These are phyloP conservation scores for Populus ilicifolia DNA, from an alignment of 345 rosid species.

Conservation along the genomic window DNA sequence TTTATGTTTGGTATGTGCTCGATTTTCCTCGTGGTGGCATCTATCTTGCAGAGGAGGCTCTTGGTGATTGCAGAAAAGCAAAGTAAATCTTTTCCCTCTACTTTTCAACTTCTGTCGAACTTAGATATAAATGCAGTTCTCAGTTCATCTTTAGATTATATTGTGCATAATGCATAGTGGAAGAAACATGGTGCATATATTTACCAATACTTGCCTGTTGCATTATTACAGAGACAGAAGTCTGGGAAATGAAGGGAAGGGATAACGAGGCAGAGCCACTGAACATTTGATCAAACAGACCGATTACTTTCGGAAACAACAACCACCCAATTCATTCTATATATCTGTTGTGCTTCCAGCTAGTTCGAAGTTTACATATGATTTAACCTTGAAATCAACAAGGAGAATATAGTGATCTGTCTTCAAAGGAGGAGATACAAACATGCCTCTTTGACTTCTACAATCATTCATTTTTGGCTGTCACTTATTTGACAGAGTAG, in stretches of 20 bases:
- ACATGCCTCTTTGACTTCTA: not conserved
- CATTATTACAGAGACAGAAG: constrained; percentile 50
- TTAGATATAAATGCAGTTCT: not conserved
- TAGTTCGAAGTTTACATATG: not conserved
- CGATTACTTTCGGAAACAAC: not conserved
- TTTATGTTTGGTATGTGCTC: constrained; percentile 99
- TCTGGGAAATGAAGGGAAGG: constrained; percentile 52
- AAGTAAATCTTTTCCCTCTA: constrained; percentile 41
- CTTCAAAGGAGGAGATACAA: not conserved
- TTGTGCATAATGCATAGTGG: not conserved
- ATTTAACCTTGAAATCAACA: not conserved
- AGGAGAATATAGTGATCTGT: not conserved
- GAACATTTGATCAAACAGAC: constrained; percentile 39
- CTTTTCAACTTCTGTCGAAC: not conserved
- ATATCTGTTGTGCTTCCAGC: not conserved
- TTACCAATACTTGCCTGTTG: not conserved
- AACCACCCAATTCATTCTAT: not conserved
- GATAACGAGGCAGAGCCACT: constrained; percentile 76
- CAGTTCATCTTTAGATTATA: not conserved
- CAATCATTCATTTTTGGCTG: not conserved
- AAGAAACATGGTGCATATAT: not conserved
- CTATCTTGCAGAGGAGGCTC: constrained; percentile 80
- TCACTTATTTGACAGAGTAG: not conserved
- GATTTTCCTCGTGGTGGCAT: constrained; percentile 88
- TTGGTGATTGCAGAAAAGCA: constrained; percentile 73